Base-by-base conservation (phyloP, 176 grass and related monocot genomes). In the Triticum urartu region DNA sequence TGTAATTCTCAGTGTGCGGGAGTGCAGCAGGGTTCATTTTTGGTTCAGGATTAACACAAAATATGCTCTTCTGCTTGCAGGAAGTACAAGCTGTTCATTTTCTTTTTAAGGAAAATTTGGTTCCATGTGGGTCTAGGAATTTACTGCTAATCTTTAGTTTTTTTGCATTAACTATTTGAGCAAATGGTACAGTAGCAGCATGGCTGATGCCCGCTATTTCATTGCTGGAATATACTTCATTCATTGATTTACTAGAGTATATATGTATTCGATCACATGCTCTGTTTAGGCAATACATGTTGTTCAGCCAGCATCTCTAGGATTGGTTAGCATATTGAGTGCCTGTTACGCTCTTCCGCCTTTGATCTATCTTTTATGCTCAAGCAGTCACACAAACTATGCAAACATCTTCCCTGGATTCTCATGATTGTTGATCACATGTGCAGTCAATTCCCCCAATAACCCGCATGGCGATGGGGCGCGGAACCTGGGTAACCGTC, bases 371-470 rank as follows among this genome's bases (percentile, higher is more conserved):
- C 62, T 75, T 91, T 33, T 81, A 10, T 36, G 9, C 15, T 87
- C 47, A 79, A 33, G 42, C 10, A 75, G 45, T 54, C 74, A 34
- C 25, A 54, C 15, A 63, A 43, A 26, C 13, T 42, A 79, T 58
- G 45, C 21, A 60, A 77, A 60, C 25, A 3, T 74, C 68, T 11
- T 80, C 20, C 43, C 68, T 87, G 25, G 64, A 40, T 74, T 79
- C 78, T 88, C 68, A 69, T 84, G 75, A 81, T 83, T 80, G 13
- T 75, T 90, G 68, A 63, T 85, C 64, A 72, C 79, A 91, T 89
- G n/a, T 67, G 90, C 90, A 99, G 97, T 95, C 92, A 34, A 99
- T 99, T 81, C 97, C 97, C 90, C 97, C 97, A 79, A 69, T 99
- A 83, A 99, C 94, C 61, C 92, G 97, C 64, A 97, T 99, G 97